These are phyloP conservation scores for Cyclocybe cylindracea DNA, from an alignment of 768 basidiomycete genomes.

Conservation along the genomic window DNA sequence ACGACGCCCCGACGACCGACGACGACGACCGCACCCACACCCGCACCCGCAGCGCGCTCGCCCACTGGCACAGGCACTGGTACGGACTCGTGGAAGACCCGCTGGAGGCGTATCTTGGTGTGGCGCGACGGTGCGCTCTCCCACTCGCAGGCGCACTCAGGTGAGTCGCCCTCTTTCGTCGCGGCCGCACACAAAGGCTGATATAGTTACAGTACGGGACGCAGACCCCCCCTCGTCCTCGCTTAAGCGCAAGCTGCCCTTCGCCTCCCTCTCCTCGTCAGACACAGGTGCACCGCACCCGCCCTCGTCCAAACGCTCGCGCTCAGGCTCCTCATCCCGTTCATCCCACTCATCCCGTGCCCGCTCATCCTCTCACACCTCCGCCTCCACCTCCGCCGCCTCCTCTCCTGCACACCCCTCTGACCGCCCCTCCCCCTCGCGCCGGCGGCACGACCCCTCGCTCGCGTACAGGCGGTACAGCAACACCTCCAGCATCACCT, in stretches of 20 bases:
- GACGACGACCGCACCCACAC: no score
- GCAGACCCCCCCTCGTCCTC: constrained; percentile 33
- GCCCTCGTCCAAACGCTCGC: constrained; percentile 44
- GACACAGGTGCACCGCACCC: not conserved
- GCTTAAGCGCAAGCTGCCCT: constrained; percentile 50
- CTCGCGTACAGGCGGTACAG: constrained; percentile 5
- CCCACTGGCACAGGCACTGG: constrained; percentile 49
- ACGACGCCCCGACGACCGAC: no score
- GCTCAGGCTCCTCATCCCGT: constrained; percentile 17
- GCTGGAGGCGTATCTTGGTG: constrained; percentile 67
- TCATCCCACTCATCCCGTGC: constrained; percentile 8
- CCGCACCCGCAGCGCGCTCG: constrained; percentile 26
- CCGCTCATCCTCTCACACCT: not conserved
- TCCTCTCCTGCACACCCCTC: no score
- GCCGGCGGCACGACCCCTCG: not conserved
- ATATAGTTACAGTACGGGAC: constrained; percentile 24
- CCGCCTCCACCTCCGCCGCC: not conserved
- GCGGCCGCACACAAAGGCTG: constrained; percentile 1
- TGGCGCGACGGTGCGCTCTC: constrained; percentile 58
- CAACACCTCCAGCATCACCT: constrained; percentile 29
- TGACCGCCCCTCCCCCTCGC: constrained; percentile 1
- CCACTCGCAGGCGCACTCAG: constrained; percentile 33
- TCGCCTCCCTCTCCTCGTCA: no score
- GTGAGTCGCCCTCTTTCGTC: constrained; percentile 36
- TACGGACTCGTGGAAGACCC: constrained; percentile 53